Percentiles rank a stretch among this genome's conserved stretches.
phyloP scores from a whole-genome alignment of 2,329 filamentous ascomycete genomes.

The Fusarium sarcochroum region DNA sequence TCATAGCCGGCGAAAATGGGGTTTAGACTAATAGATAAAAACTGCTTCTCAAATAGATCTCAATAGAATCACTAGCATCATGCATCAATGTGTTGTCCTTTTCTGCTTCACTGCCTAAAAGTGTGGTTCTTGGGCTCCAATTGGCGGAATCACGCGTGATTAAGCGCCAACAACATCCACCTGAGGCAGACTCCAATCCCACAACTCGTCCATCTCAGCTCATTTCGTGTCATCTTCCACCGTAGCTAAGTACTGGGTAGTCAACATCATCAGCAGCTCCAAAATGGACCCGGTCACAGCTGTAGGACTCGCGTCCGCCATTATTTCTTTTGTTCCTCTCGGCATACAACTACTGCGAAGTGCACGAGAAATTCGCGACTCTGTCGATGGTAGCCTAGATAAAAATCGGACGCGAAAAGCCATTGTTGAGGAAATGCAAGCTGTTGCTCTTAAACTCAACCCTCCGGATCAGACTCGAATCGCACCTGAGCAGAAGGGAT shows the following conservation, averaged over 20 bases:
- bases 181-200: background rate
- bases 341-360: background rate
- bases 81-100: too few species aligned
- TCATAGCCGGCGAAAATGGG: too few species aligned
- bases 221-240: background rate
- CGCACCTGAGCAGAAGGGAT: background rate
- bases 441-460: background rate
- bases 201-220: background rate
- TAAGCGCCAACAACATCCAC: background rate
- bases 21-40: too few species aligned
- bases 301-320: background rate
- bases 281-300: constrained; percentile 4
- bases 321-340: background rate
- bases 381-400: background rate
- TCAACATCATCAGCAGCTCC: background rate
- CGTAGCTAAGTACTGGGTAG: background rate
- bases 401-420: background rate
- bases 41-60: too few species aligned
- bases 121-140: background rate
- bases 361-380: background rate
- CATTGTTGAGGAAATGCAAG: background rate
- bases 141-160: background rate
- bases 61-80: too few species aligned
- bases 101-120: too few species aligned
- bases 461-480: background rate